Evolutionary conservation across 2,329 filamentous ascomycete genomes (phyloP), one percentile per base, ranked within the genome.

Genomic region (Penicillium fuscoglaucum): DNA sequence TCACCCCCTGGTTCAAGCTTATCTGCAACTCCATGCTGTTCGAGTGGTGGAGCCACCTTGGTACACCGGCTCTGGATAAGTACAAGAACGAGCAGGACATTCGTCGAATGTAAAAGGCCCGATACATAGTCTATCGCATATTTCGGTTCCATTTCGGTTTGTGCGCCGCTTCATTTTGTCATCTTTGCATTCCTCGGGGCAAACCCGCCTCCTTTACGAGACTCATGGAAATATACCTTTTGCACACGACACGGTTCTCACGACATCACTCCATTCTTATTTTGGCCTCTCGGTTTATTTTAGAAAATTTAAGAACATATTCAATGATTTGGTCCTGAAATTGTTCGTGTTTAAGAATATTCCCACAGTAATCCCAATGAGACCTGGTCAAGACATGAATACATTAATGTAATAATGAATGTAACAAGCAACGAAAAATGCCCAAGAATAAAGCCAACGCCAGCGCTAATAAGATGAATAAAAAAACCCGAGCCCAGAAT

Each of bases 1-100:
- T 98, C 77, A 99, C 95, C 0, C 95, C 95, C 1, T 99, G 95
- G 95, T 99, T 99, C 83, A 96, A 96, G 83, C 87, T 99, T 67
- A 98, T 99, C 72, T 99, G 95, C 83, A 84, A 98, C 76, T 92
- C 91, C 49, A 93, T 98, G 90, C 85, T 99, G 43, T 99, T 96
- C 70, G 89, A 97, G 76, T 99, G 95, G 95, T 99, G 95, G 95
- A 82, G 87, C 72, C 87, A 90, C 77, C 84, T 98, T 57, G 88
- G 75, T 46, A 74, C 95, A 67, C 80, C 84, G 26, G 90, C 90
- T 10, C 81, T 98, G 66, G 90, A 96, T 60, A 89, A 90, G 78
- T 96, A 93, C 79, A 84, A 86, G 77, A 88, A 91, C 72, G 93
- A 98, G 82, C 86, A 87, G 73, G 83, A 90, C 72, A 96, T 98